Base-by-base conservation (phyloP, 306 rosid genomes). In the Vigna trinervia region DNA sequence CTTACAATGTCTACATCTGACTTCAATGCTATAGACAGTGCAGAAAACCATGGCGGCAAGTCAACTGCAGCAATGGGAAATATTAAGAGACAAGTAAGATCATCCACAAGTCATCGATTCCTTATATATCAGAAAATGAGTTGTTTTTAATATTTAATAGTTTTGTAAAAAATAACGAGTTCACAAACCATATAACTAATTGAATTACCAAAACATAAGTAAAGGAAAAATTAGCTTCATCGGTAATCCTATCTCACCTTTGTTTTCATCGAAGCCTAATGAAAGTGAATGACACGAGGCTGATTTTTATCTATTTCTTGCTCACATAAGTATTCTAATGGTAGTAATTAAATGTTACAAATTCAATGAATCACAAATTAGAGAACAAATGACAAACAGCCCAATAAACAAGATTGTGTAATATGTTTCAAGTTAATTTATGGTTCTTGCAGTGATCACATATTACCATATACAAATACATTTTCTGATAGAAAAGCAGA, bases 31-130 rank as follows among this genome's bases (percentile, higher is more conserved):
- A 92, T 63, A 22, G 96, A 89, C 82, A 88, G n/a, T 32, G 90
- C 81, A 39, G 96, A 90, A 84, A 92, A 92, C 94, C 92, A 90
- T 41, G 85, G 87, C 13, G 94, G 97, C 87, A 90, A 76, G 84
- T 92, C 97, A 88, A 92, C 97, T 92, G 86, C 76, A 74, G 82
- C 81, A 85, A 64, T 51, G 57, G 8, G 77, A 87, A 85, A 77
- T 81, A 87, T 74, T 22, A 84, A 86, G 64, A 86, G 77, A 77
- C 54, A 70, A 68, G 81, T 83, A 73, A 84, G 84, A 81, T 23
- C 71, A 60, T 48, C 38, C 71, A 45, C 7, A 47, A 12, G 57
- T 39, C 46, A 43, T 20, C 36, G 20, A 22, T 8, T 12, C 54
- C 78, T 48, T 23, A 38, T 2, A 46, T 79, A 78, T 54, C 78